Percentiles rank a stretch among this genome's conserved stretches.
phyloP scores from a whole-genome alignment of 2,329 filamentous ascomycete species.

The Paraphoma chrysanthemicola region DNA sequence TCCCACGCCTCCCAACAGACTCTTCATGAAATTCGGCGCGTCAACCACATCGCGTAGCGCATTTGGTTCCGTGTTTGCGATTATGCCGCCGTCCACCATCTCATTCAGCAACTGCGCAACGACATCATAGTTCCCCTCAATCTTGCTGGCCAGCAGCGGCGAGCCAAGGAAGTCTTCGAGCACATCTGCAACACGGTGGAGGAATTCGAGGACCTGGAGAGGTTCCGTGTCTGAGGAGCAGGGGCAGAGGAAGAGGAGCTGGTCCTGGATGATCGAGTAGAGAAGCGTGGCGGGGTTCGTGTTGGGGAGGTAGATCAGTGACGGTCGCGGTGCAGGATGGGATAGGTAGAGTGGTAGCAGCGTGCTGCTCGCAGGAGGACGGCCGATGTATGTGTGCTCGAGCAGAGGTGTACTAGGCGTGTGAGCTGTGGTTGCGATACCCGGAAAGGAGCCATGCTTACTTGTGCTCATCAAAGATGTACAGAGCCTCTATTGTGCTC shows the following conservation, averaged over 20 bases:
- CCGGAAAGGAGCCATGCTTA: slow-evolving; percentile 51
- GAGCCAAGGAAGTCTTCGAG: slow-evolving; percentile 94
- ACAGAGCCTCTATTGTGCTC: slow-evolving; percentile 89
- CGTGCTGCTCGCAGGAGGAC: slow-evolving; percentile 76
- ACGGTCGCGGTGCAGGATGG: slow-evolving; percentile 80
- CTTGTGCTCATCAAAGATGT: slow-evolving; percentile 97
- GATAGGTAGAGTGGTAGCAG: slow-evolving; percentile 88
- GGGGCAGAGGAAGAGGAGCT: slow-evolving; percentile 84
- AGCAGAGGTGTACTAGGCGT: slow-evolving; percentile 78
- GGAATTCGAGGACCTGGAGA: slow-evolving; percentile 88
- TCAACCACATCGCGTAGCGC: slow-evolving; percentile 90
- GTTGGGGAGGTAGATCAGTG: slow-evolving; percentile 82
- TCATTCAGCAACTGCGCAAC: slow-evolving; percentile 91
- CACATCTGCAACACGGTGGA: slow-evolving; percentile 90
- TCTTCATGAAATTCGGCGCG: slow-evolving; percentile 88
- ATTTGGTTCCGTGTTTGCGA: slow-evolving; percentile 92
- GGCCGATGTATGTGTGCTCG: slow-evolving; percentile 85
- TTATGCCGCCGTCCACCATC: slow-evolving; percentile 93
- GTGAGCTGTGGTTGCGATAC: slow-evolving; percentile 12
- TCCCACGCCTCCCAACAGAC: slow-evolving; percentile 84
- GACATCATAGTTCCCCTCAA: slow-evolving; percentile 91
- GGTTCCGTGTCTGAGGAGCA: slow-evolving; percentile 88
- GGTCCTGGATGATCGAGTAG: slow-evolving; percentile 86
- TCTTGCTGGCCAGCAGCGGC: slow-evolving; percentile 82
- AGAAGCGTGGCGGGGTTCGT: slow-evolving; percentile 85